Evolutionary conservation across 2,329 filamentous ascomycete genomes (phyloP), one percentile per base, ranked within the genome.

Genomic region (Neofusicoccum cordaticola): DNA sequence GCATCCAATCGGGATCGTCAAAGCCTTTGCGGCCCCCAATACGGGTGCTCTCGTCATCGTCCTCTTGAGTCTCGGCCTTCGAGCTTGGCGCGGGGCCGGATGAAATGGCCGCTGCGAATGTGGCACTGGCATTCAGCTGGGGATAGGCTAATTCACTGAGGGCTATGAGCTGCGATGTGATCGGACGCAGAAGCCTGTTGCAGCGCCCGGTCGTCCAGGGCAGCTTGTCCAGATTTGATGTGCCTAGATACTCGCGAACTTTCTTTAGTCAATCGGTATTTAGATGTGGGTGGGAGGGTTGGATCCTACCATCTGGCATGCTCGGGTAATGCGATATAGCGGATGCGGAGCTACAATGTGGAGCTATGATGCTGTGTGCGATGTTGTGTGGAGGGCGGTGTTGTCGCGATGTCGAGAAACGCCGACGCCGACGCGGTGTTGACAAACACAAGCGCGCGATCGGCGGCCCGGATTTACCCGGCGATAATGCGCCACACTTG

Each of bases 161-260:
- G 34, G 77, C 77, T 34, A 71, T 69, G 52, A 81, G 74, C 66
- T 78, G 76, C 13, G 76, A 78, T 15, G 76, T 75, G 12, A 81
- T 73, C 13, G 78, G 78, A 47, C 79, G 74, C 0, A 81, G 72
- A 4, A 81, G 71, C 58, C 79, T 75, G 65, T 79, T 79, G 69
- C 79, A 81, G 45, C 78, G 76, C 51, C 76, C 73, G 15, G 78
- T 76, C 7, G 77, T 81, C 78, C 78, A 81, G 52, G 77, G 56
- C n/a, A n/a, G 56, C 11, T 60, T 42, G 3, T 42, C 42, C 4
- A 27, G 12, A 19, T 12, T 9, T 6, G 56, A 1, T 6, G 56
- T 6, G 42, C 11, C 56, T 60, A 47, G 12, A 11, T 35, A 37
- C n/a, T 17, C 6, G 42, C 17, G 6, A 11, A 45, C 42, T 47